phyloP scores from a whole-genome alignment of 768 basidiomycete species.

The Pisolithus tinctorius region DNA sequence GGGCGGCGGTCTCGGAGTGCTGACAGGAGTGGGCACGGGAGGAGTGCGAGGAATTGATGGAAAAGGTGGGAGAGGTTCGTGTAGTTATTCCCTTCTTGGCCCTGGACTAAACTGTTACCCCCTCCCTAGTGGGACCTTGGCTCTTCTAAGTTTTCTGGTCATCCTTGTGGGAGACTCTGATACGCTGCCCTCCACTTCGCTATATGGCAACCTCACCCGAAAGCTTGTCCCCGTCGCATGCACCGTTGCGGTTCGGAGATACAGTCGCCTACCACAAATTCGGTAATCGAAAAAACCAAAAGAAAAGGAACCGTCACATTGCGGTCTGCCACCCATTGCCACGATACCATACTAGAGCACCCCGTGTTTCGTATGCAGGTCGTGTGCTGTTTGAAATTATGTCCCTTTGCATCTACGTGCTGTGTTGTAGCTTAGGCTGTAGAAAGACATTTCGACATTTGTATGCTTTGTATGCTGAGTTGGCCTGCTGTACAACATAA shows the following conservation, averaged over 20 bases:
- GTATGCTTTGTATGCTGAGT: too few relatives aligned
- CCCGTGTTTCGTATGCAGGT: too few relatives aligned
- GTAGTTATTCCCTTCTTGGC: not conserved
- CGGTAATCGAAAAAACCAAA: not conserved
- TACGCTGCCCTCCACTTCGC: not conserved
- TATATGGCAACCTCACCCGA: not conserved
- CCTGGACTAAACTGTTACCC: not conserved
- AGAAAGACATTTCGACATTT: too few relatives aligned
- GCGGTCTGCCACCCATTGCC: not conserved
- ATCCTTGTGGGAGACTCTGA: not conserved
- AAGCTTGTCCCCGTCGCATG: not conserved
- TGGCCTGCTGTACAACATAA: too few relatives aligned
- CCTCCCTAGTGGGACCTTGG: constrained; percentile 6
- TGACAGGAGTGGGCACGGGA: constrained; percentile 1
- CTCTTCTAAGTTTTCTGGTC: not conserved
- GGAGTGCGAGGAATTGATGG: constrained; percentile 17
- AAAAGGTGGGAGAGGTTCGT: constrained; percentile 9
- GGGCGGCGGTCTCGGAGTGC: constrained; percentile 1
- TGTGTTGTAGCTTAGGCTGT: too few relatives aligned
- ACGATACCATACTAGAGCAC: too few relatives aligned
- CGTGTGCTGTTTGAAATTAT: too few relatives aligned
- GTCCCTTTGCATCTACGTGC: too few relatives aligned
- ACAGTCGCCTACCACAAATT: not conserved
- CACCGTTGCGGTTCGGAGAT: not conserved
- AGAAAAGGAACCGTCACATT: not conserved